Evolutionary conservation across 192 early-diverging fungal genomes (phyloP), one percentile per base, ranked within the genome.

Genomic region (Cetraspora pellucida): DNA sequence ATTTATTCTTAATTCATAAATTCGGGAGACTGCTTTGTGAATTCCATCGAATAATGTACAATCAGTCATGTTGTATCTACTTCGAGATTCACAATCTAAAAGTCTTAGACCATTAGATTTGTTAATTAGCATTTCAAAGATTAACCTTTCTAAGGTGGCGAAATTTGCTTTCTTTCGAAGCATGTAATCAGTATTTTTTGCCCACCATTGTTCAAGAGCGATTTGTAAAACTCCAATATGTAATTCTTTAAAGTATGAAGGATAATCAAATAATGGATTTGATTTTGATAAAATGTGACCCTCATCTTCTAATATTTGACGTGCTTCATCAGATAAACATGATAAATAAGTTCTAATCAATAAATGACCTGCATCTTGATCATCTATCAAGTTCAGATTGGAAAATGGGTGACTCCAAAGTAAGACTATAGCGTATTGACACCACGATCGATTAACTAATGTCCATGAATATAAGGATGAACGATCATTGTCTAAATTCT

Each of bases 191-290:
- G 65, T 47, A 19, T 14, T 47, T 4, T 68, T 47, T 2, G 27
- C 23, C 65, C 65, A 68, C 65, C 65, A 68, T 49, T 47, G 44
- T 46, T 5, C 8, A 21, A 68, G 27, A 23, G 65, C 44, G 1
- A 4, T 0, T 68, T 68, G 65, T 68, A 68, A 11, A 25, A 16
- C 5, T 23, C 44, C 65, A 47, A 68, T 47, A 23, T 46, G 44
- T 46, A 68, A 44, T 68, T 68, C 44, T 68, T 68, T 68, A 23
- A 68, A 27, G 47, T 25, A 68, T 14, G 44, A n/a, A 10, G 65
- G 65, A 68, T 68, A 68, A 68, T 68, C 65, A 25, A 68, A 68
- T 68, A 68, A 68, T 2, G 65, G n/a, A 6, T 45, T 25, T 1
- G 8, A 25, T 13, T 19, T 25, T 25, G 10, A 14, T 10, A 68